Evolutionary conservation across 1,284 basidiomycete genomes (phyloP).

Genomic region (Cutaneotrichosporon sp.): DNA sequence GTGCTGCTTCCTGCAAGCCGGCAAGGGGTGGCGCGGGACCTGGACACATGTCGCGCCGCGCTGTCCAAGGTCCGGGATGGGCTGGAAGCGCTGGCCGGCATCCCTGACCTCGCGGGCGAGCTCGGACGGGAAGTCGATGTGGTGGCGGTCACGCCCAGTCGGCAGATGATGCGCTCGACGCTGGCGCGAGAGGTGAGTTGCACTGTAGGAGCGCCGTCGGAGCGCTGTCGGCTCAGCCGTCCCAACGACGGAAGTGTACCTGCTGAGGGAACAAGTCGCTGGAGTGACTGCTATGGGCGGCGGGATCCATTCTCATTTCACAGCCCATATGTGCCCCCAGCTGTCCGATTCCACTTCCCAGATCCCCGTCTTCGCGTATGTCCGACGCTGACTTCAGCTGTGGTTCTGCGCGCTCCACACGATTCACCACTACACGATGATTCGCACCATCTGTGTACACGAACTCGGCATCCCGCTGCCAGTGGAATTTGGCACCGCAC

Average conservation of each 20-base stretch:
- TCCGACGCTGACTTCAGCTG: conserved; percentile 27
- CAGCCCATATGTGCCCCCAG: too few species aligned
- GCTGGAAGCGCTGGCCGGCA: conserved; percentile 22
- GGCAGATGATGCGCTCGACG: conserved; percentile 35
- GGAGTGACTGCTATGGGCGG: too few species aligned
- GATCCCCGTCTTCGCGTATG: too few species aligned
- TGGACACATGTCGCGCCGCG: conserved; percentile 25
- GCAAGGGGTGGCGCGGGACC: conserved; percentile 22
- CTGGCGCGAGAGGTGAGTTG: conserved; percentile 40
- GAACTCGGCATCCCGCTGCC: conserved; percentile 42
- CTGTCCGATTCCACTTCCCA: background rate
- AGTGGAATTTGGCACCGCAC: conserved; percentile 44
- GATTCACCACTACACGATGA: conserved; percentile 46
- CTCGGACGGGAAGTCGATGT: conserved; percentile 29
- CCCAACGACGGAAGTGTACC: too few species aligned
- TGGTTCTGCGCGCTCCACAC: conserved; percentile 46
- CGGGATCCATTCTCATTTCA: background rate
- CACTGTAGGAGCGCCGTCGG: too few species aligned
- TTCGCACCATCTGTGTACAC: conserved; percentile 44
- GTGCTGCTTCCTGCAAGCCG: conserved; percentile 27
- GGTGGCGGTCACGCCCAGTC: conserved; percentile 37
- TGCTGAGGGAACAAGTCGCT: too few species aligned
- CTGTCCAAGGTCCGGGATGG: conserved; percentile 25
- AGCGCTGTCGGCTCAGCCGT: too few species aligned
- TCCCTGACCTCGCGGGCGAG: conserved; percentile 18